phyloP scores from a whole-genome alignment of 495 filamentous ascomycete genomes.

The Penicillium ochrochloron region DNA sequence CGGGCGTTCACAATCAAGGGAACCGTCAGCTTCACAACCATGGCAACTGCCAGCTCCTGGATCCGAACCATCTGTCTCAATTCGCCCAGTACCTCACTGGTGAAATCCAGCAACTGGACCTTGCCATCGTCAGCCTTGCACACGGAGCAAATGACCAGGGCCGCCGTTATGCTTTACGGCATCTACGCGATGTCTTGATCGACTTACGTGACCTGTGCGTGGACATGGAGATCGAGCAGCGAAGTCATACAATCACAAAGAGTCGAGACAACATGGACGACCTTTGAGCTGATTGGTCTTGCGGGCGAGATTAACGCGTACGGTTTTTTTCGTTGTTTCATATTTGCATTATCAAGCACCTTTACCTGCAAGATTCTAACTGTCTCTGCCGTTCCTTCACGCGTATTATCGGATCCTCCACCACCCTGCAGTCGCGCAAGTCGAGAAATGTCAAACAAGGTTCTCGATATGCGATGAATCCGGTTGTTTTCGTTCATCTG shows the following conservation, averaged over 20 bases:
- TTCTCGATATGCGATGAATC: no score
- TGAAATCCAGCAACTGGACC: slow-evolving; percentile 1
- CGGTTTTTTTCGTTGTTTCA: background rate
- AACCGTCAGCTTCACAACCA: no score
- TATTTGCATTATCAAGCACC: background rate
- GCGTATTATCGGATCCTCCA: no score
- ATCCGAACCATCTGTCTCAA: background rate
- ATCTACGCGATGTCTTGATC: background rate
- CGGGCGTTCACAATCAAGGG: no score
- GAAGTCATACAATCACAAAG: background rate
- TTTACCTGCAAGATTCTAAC: no score
- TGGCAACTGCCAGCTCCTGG: slow-evolving; percentile 1
- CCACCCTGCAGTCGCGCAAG: no score
- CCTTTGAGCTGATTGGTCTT: background rate
- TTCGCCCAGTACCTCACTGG: background rate
- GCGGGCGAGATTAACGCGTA: background rate
- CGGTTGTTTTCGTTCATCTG: no score
- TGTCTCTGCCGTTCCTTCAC: no score
- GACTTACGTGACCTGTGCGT: background rate
- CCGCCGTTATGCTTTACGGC: background rate
- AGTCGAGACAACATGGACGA: background rate
- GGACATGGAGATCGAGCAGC: background rate
- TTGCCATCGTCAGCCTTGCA: background rate
- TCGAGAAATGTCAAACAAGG: no score
- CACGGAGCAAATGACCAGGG: background rate